Percentiles rank a stretch among this genome's conserved stretches.
Conservation (phyloP, 352 stramenopile genomes). For the Pythium rishiriense region DNA sequence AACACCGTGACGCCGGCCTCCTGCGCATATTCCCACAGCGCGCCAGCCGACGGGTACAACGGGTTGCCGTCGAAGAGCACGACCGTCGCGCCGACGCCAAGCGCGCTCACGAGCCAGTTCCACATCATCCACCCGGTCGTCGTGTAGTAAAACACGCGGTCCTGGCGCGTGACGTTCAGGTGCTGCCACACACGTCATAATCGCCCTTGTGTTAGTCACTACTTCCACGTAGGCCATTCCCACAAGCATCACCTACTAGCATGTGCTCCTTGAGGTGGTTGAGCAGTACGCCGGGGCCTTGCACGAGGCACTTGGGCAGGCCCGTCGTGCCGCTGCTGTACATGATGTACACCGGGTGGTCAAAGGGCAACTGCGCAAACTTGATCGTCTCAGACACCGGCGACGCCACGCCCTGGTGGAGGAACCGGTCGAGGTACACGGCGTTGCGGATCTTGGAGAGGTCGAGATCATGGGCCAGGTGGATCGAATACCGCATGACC, state of each 20-base stretch:
- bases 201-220: neutral
- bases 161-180: constrained; percentile 57
- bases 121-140: constrained; percentile 90
- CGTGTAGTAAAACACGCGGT: constrained; percentile 84
- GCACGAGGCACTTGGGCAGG: constrained; percentile 86
- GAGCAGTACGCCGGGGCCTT: constrained; percentile 70
- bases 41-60: constrained; percentile 51
- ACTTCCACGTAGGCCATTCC: neutral
- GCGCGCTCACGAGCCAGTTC: constrained; percentile 81
- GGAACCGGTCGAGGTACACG: constrained; percentile 58
- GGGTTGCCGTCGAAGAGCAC: constrained; percentile 82
- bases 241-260: constrained; percentile 38
- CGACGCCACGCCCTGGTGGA: constrained; percentile 30
- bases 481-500: constrained; percentile 64
- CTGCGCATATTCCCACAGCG: constrained; percentile 65
- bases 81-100: constrained; percentile 69
- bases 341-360: constrained; percentile 89
- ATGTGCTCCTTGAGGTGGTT: constrained; percentile 85
- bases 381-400: constrained; percentile 38
- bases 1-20: constrained; percentile 67
- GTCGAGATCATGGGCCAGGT: constrained; percentile 52
- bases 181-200: constrained; percentile 38
- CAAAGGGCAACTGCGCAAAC: constrained; percentile 78
- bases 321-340: constrained; percentile 87
- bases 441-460: constrained; percentile 55